Percentiles rank a stretch among this genome's conserved stretches.
Conservation (phyloP, 176 grass and related monocot genomes). For the Alopecurus myosuroides region DNA sequence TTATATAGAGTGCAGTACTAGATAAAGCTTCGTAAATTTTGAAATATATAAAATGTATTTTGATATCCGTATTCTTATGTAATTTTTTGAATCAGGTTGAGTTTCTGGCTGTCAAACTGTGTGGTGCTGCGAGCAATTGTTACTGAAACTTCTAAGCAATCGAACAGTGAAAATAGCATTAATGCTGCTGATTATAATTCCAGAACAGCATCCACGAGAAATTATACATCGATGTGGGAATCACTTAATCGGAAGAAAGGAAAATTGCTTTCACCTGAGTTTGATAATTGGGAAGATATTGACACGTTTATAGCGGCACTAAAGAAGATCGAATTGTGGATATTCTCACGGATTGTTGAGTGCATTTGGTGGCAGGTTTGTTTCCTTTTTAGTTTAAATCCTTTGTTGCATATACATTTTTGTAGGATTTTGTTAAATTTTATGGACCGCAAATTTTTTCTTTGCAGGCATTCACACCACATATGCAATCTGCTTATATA, state of each 20-base stretch:
- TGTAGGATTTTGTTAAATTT: conserved; percentile 4
- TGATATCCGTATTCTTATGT: conserved; percentile 21
- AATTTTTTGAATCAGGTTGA: conserved; percentile 63
- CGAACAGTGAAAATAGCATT: conserved; percentile 21
- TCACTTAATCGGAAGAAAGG: conserved; percentile 82
- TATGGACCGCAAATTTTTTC: not conserved
- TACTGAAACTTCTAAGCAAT: conserved; percentile 56
- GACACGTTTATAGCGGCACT: conserved; percentile 81
- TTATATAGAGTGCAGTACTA: not conserved
- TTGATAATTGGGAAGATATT: conserved; percentile 82
- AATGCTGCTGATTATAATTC: conserved; percentile 31
- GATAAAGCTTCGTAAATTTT: not conserved
- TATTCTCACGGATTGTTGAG: conserved; percentile 81
- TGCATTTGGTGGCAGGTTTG: conserved; percentile 98
- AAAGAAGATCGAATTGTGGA: conserved; percentile 91
- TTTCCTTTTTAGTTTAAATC: not conserved
- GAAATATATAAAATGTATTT: not conserved
- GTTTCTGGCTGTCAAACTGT: conserved; percentile 91
- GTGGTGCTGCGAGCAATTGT: conserved; percentile 80
- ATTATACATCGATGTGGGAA: conserved; percentile 80
- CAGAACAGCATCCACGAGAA: conserved; percentile 44
- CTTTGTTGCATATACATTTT: not conserved
- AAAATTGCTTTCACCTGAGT: conserved; percentile 67
- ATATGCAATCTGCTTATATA: conserved; percentile 70
- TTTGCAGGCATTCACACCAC: conserved; percentile 77